A percentile compares a stretch with the other conserved stretches of the same genome.
Conservation (phyloP, 495 filamentous ascomycete genomes). For the Daldinia loculata region DNA sequence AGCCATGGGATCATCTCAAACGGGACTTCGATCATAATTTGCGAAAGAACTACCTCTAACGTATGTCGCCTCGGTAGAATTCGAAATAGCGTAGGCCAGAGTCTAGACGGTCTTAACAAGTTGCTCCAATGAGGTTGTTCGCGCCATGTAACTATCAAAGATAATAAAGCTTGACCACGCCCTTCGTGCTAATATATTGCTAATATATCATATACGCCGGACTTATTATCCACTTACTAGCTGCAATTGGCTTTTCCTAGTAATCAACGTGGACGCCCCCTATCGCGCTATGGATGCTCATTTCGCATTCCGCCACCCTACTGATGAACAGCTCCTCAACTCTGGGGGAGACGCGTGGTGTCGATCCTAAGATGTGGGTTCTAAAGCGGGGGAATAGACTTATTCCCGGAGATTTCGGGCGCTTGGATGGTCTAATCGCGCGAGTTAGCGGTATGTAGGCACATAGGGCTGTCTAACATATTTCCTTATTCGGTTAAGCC, state of each 20-base stretch:
- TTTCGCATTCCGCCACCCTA: not conserved
- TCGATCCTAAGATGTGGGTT: constrained; percentile 25
- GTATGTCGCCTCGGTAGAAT: constrained; percentile 15
- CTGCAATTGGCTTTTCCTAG: not conserved
- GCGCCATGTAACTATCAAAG: not conserved
- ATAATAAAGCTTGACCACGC: not conserved
- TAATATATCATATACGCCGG: not conserved
- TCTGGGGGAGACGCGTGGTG: constrained; percentile 34
- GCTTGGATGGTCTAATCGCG: constrained; percentile 28
- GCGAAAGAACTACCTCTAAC: constrained; percentile 10
- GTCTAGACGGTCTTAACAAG: not conserved
- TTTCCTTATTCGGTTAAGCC: constrained; percentile 33
- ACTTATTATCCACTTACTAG: not conserved
- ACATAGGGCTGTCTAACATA: constrained; percentile 38
- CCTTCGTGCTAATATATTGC: not conserved
- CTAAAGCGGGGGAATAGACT: constrained; percentile 20
- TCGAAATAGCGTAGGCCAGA: not conserved
- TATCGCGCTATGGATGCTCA: not conserved
- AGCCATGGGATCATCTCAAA: constrained; percentile 30
- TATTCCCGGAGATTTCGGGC: constrained; percentile 32
- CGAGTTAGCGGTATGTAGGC: constrained; percentile 33
- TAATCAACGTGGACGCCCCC: not conserved
- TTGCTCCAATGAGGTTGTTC: not conserved
- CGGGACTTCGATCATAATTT: constrained; percentile 30
- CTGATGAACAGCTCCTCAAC: constrained; percentile 6